phyloP scores from a whole-genome alignment of 768 basidiomycete genomes.

The Collybia sp. region DNA sequence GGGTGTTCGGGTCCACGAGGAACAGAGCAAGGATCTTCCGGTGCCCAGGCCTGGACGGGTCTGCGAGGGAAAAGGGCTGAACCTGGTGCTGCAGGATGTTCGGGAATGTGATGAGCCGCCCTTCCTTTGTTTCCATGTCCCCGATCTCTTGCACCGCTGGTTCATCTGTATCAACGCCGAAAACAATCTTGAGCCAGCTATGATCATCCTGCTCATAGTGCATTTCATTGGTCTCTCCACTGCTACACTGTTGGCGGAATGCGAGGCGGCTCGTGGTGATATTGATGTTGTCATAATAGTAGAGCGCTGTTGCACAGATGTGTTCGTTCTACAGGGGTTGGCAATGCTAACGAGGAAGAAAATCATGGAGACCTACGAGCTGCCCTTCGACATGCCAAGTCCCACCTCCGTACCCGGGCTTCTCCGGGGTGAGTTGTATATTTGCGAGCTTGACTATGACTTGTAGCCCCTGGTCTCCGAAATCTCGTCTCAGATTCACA shows the following conservation, averaged over 20 bases:
- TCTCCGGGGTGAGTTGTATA: constrained; percentile 22
- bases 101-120: constrained; percentile 11
- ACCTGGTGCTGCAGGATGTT: constrained; percentile 12
- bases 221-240: constrained; percentile 4
- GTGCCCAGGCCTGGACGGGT: constrained; percentile 8
- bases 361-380: constrained; percentile 2
- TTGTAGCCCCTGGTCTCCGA: constrained; percentile 10
- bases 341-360: not conserved
- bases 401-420: constrained; percentile 27
- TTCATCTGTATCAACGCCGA: constrained; percentile 4
- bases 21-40: constrained; percentile 13
- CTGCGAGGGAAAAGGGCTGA: constrained; percentile 7
- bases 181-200: constrained; percentile 8
- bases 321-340: constrained; percentile 10
- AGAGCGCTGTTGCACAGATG: constrained; percentile 13
- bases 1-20: constrained; percentile 13
- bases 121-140: constrained; percentile 9
- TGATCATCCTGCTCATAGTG: constrained; percentile 11
- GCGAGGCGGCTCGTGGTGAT: constrained; percentile 19
- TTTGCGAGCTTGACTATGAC: constrained; percentile 18
- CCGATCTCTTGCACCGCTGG: constrained; percentile 5
- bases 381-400: constrained; percentile 30
- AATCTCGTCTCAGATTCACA: constrained; percentile 5
- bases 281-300: constrained; percentile 20
- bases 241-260: constrained; percentile 16